Evolutionary conservation across 257 asterid species (phyloP).

Genomic region (Petunia axillaris): DNA sequence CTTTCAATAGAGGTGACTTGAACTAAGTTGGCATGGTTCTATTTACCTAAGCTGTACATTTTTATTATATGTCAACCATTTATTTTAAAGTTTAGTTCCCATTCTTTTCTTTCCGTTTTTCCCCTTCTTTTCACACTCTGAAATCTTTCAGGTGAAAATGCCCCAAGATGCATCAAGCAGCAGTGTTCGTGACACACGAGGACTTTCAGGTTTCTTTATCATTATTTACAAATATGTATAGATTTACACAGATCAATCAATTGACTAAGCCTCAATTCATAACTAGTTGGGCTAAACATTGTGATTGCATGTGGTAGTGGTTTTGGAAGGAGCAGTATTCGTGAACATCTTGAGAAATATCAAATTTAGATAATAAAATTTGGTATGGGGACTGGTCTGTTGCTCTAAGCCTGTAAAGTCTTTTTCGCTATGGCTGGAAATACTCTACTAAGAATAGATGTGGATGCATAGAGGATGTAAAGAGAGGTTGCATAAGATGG

Average conservation of each 20-base stretch:
- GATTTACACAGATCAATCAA: background rate
- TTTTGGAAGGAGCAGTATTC: background rate
- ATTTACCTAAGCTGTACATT: slow-evolving; percentile 22
- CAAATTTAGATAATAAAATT: background rate
- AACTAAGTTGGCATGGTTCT: slow-evolving; percentile 21
- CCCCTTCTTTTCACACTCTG: slow-evolving; percentile 23
- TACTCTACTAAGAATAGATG: background rate
- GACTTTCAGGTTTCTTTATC: slow-evolving; percentile 74
- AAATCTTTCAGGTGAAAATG: slow-evolving; percentile 70
- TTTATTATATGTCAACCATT: background rate
- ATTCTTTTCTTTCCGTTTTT: slow-evolving; percentile 12
- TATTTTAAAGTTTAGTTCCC: background rate
- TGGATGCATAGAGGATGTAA: slow-evolving; percentile 16
- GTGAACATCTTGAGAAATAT: slow-evolving; percentile 4
- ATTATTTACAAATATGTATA: slow-evolving; percentile 18
- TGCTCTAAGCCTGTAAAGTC: background rate
- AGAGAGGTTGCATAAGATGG: background rate
- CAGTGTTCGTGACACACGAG: slow-evolving; percentile 82
- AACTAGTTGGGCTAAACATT: background rate
- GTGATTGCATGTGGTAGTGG: slow-evolving; percentile 3
- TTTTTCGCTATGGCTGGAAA: background rate
- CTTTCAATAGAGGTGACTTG: slow-evolving; percentile 81
- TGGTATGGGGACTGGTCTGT: background rate
- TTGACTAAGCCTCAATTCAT: background rate
- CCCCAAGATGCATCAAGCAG: slow-evolving; percentile 92